Percentiles rank a stretch among this genome's conserved stretches.
These are phyloP conservation scores for Calycina herbarum DNA, from an alignment of 2,329 filamentous ascomycete species.

Conservation along the genomic window DNA sequence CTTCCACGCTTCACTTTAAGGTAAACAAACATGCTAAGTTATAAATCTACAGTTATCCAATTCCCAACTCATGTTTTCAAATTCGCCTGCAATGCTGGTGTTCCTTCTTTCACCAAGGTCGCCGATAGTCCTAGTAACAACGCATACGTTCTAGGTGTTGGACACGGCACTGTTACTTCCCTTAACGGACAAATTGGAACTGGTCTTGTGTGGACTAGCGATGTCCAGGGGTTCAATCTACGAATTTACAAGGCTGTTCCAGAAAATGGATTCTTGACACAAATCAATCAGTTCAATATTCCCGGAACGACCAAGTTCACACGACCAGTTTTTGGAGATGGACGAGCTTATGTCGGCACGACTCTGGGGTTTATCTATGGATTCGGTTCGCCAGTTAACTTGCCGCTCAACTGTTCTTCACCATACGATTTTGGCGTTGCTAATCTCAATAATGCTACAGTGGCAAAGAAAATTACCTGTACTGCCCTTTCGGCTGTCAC, in stretches of 20 bases:
- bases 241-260: conserved; percentile 55
- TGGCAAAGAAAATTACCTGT: conserved; percentile 46
- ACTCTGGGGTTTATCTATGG: conserved; percentile 53
- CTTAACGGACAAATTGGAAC: conserved; percentile 54
- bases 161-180: conserved; percentile 57
- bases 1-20: neutral
- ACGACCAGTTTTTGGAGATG: conserved; percentile 58
- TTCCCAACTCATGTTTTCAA: conserved; percentile 58
- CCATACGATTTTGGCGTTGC: conserved; percentile 49
- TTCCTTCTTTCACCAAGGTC: conserved; percentile 54
- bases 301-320: conserved; percentile 56
- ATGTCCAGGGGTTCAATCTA: conserved; percentile 54
- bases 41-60: conserved; percentile 44
- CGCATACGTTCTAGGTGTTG: conserved; percentile 54
- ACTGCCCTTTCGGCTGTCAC: conserved; percentile 46
- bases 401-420: conserved; percentile 54
- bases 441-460: conserved; percentile 42
- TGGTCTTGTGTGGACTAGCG: conserved; percentile 56
- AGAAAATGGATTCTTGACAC: conserved; percentile 45
- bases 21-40: conserved; percentile 11
- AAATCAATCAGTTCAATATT: conserved; percentile 53
- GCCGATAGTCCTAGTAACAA: conserved; percentile 50
- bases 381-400: conserved; percentile 55
- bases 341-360: conserved; percentile 54
- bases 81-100: conserved; percentile 53